Percentiles rank a stretch among this genome's conserved stretches.
Conservation (phyloP, 768 basidiomycete genomes). For the Lyophyllum atratum region DNA sequence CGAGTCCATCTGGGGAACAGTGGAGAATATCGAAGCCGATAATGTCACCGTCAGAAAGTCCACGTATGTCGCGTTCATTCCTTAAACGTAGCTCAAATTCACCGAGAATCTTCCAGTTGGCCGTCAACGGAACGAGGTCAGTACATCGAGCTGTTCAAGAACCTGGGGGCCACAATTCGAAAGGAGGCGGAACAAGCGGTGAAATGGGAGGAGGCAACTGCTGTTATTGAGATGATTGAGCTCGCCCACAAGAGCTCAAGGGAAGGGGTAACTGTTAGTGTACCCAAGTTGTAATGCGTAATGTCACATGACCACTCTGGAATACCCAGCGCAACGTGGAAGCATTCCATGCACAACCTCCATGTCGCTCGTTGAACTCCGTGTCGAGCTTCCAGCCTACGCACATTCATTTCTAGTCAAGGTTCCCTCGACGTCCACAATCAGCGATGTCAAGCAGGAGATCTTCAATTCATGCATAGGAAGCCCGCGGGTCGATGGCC, state of each 20-base stretch:
- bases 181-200: conserved; percentile 54
- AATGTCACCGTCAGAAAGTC: conserved; percentile 40
- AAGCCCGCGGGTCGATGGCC: conserved; percentile 66
- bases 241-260: conserved; percentile 66
- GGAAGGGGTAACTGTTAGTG: conserved; percentile 48
- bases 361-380: conserved; percentile 52
- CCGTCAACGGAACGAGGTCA: conserved; percentile 58
- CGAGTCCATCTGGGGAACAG: conserved; percentile 58
- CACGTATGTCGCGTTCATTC: conserved; percentile 27
- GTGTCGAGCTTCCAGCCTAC: conserved; percentile 77
- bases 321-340: conserved; percentile 23
- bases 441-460: conserved; percentile 67
- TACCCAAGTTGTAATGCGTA: conserved; percentile 12
- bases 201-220: conserved; percentile 73
- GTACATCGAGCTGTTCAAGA: conserved; percentile 64
- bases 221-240: conserved; percentile 78
- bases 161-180: conserved; percentile 65
- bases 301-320: conserved; percentile 9
- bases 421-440: conserved; percentile 47
- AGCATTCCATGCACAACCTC: conserved; percentile 12
- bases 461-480: conserved; percentile 65
- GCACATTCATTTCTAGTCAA: conserved; percentile 64
- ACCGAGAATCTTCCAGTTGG: conserved; percentile 47
- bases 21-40: conserved; percentile 57
- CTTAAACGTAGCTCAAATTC: neutral